A percentile compares a stretch with the other conserved stretches of the same genome.
Conservation (phyloP, 2,329 filamentous ascomycete genomes). For the Cercospora beticola region DNA sequence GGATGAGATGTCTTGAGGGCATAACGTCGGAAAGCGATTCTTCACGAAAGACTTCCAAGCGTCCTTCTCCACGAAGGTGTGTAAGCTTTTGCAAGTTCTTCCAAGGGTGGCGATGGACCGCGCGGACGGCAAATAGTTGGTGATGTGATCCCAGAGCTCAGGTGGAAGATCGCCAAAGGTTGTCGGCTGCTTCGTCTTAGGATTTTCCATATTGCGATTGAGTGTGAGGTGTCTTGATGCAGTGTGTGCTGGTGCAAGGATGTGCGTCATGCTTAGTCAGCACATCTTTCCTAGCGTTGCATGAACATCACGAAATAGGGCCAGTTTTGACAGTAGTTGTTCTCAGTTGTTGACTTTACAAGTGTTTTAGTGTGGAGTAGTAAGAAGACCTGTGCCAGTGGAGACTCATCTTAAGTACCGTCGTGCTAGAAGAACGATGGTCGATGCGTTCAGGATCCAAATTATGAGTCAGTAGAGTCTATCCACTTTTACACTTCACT, state of each 20-base stretch:
- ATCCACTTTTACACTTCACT: neutral
- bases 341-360: neutral
- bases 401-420: neutral
- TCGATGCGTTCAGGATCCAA: neutral
- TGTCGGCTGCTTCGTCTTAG: constrained; percentile 12
- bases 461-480: neutral
- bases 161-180: constrained; percentile 40
- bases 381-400: neutral
- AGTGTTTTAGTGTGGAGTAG: neutral
- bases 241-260: neutral
- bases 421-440: neutral
- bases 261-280: constrained; percentile 4
- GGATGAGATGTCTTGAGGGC: constrained; percentile 39
- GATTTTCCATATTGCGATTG: neutral
- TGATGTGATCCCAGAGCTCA: constrained; percentile 42
- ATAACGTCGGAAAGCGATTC: constrained; percentile 48
- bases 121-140: constrained; percentile 47
- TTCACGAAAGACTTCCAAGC: constrained; percentile 53
- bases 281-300: neutral
- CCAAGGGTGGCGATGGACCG: constrained; percentile 47
- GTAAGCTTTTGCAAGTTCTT: constrained; percentile 47
- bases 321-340: neutral
- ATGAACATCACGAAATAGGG: neutral
- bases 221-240: neutral
- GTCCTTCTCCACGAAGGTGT: constrained; percentile 46